phyloP scores from a whole-genome alignment of 2,329 filamentous ascomycete species.

The Pleomassaria siparia region DNA sequence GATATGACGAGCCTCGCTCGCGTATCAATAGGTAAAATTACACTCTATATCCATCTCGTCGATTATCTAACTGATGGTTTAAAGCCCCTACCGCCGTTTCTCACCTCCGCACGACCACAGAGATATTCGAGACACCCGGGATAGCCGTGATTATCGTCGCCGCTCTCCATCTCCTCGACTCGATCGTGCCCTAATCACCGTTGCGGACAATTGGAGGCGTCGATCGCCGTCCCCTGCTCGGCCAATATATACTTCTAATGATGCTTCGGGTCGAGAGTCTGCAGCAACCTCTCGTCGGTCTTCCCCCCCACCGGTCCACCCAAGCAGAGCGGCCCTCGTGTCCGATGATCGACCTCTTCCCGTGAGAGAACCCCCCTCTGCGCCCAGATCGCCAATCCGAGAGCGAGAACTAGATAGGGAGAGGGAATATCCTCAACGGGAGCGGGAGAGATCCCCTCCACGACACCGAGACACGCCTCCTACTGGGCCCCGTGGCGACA shows the following conservation, averaged over 20 bases:
- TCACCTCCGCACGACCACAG: slow-evolving; percentile 41
- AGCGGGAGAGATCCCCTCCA: slow-evolving; percentile 24
- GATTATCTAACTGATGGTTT: slow-evolving; percentile 11
- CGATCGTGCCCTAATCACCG: slow-evolving; percentile 51
- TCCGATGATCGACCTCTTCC: slow-evolving; percentile 18
- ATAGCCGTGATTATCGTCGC: slow-evolving; percentile 52
- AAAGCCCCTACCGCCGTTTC: slow-evolving; percentile 42
- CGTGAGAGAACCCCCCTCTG: slow-evolving; percentile 33
- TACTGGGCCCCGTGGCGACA: slow-evolving; percentile 35
- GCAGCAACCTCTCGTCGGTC: slow-evolving; percentile 61
- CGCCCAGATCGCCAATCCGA: slow-evolving; percentile 36
- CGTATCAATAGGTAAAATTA: slow-evolving; percentile 37
- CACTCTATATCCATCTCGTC: background rate
- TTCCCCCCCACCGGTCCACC: slow-evolving; percentile 58
- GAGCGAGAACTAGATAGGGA: slow-evolving; percentile 34
- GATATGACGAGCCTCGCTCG: slow-evolving; percentile 51
- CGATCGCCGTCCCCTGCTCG: slow-evolving; percentile 55
- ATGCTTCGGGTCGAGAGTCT: slow-evolving; percentile 57
- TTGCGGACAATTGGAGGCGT: slow-evolving; percentile 55
- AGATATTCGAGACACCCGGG: slow-evolving; percentile 47
- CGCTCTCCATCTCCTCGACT: slow-evolving; percentile 57
- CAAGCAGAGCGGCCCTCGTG: slow-evolving; percentile 52
- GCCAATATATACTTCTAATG: slow-evolving; percentile 44
- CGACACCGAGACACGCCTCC: slow-evolving; percentile 42
- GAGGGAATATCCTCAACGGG: slow-evolving; percentile 27